Base-by-base conservation (phyloP, 1,139 yeast species). In the Pichia sp. region DNA sequence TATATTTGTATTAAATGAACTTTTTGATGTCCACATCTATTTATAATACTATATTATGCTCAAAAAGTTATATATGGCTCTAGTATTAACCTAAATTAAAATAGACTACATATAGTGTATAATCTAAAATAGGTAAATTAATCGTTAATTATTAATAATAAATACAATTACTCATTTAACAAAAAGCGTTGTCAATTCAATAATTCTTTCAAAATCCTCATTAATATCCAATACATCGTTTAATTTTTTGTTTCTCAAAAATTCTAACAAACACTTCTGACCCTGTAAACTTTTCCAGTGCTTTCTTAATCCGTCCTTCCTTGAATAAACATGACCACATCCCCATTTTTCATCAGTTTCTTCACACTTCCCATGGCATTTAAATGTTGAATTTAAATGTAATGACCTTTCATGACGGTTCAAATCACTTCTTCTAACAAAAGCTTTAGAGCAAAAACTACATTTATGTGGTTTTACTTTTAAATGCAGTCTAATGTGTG, bases 391-490 rank as follows among this genome's bases (percentile, higher is more conserved):
- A 64, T 86, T 92, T 4, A 97, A 97, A 9, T 90, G 76, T 64
- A 92, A 97, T 49, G 92, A 71, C 52, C 88, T 95, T 63, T 90
- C 97, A 63, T 92, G 98, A 39, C 98, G 74, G 62, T 87, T 89
- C 43, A 95, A 71, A 67, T 92, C 98, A 60, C 92, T 97, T 61
- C 89, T 96, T 51, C 98, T 72, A 0, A 97, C 97, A 74, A 92
- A 92, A 7, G 96, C 95, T 65, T 88, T 88, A 7, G 92, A 94
- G 67, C 98, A 92, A 8, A 84, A 78, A 15, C 79, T 73, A 68
- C 98, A 92, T 23, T 79, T 76, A 63, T 83, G 90, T 9, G 98
- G 98, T 51, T 95, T 73, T 61, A 89, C 97, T 62, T 88, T 92
- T 0, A 97, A 87, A 65, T 92, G 98, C 0, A 97, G 89, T 50